phyloP scores from a whole-genome alignment of 1,139 yeast species.

The Candida gigantensis region DNA sequence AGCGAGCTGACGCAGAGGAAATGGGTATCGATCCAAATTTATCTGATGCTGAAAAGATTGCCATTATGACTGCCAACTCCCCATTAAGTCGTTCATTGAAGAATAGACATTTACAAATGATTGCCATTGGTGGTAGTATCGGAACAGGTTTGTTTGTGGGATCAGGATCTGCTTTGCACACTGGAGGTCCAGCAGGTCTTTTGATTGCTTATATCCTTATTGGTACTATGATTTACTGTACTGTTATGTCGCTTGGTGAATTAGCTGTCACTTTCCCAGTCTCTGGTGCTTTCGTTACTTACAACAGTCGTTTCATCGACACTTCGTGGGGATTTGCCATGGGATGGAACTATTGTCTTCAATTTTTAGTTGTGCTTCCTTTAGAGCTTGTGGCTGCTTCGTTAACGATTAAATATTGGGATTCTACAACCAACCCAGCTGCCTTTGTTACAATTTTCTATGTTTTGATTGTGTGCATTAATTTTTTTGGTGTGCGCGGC shows the following conservation, averaged over 20 bases:
- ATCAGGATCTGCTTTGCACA: slow-evolving; percentile 52
- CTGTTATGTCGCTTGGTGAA: slow-evolving; percentile 73
- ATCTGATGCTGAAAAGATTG: slow-evolving; percentile 68
- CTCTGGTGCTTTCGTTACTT: slow-evolving; percentile 72
- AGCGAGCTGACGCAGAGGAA: slow-evolving; percentile 47
- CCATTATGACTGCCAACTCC: slow-evolving; percentile 64
- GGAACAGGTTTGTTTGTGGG: slow-evolving; percentile 82
- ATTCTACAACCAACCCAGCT: slow-evolving; percentile 26
- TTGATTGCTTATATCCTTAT: slow-evolving; percentile 58
- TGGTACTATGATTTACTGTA: slow-evolving; percentile 55
- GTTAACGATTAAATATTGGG: slow-evolving; percentile 35
- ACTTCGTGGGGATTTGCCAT: slow-evolving; percentile 78
- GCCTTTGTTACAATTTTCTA: slow-evolving; percentile 35
- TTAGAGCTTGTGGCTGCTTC: slow-evolving; percentile 43
- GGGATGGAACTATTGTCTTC: slow-evolving; percentile 46
- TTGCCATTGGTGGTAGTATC: slow-evolving; percentile 85
- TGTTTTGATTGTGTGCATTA: slow-evolving; percentile 28
- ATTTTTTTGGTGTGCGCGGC: slow-evolving; percentile 37
- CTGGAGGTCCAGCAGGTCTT: slow-evolving; percentile 79
- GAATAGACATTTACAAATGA: slow-evolving; percentile 72
- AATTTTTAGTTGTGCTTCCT: slow-evolving; percentile 41
- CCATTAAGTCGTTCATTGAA: slow-evolving; percentile 69
- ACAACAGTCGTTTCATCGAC: slow-evolving; percentile 60
- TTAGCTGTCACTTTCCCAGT: slow-evolving; percentile 72
- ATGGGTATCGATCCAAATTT: slow-evolving; percentile 65